Evolutionary conservation across 2,329 filamentous ascomycete genomes (phyloP).

Genomic region (Pyrenochaeta sp.): DNA sequence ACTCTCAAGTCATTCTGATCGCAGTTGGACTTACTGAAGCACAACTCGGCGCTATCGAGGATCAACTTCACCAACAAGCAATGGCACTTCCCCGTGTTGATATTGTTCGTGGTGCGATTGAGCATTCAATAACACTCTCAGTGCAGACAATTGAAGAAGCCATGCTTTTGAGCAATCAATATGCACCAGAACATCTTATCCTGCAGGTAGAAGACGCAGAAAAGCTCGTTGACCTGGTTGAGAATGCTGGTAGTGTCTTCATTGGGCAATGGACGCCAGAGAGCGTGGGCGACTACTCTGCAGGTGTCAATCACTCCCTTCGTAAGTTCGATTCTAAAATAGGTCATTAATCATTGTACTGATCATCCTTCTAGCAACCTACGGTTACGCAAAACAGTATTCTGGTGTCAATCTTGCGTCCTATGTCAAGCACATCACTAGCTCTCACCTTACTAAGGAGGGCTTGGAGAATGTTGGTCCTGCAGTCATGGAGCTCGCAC

Average conservation of each 20-base stretch:
- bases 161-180: conserved; percentile 84
- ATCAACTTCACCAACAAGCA: conserved; percentile 88
- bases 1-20: conserved; percentile 93
- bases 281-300: conserved; percentile 96
- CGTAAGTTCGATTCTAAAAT: conserved; percentile 68
- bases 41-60: conserved; percentile 82
- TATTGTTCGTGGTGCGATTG: conserved; percentile 88
- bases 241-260: conserved; percentile 96
- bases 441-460: conserved; percentile 84
- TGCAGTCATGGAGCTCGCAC: conserved; percentile 93
- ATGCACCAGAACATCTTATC: conserved; percentile 96
- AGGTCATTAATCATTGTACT: conserved; percentile 4
- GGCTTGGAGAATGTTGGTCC: conserved; percentile 84
- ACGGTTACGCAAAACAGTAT: conserved; percentile 98
- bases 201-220: conserved; percentile 83
- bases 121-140: conserved; percentile 87
- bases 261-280: conserved; percentile 96
- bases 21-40: conserved; percentile 78
- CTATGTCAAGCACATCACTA: conserved; percentile 98
- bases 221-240: conserved; percentile 75
- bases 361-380: conserved; percentile 72
- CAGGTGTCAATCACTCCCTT: conserved; percentile 95
- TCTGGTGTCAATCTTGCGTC: conserved; percentile 95
- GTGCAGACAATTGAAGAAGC: conserved; percentile 78
- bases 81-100: conserved; percentile 87